Conservation (phyloP, 225 moss, liverwort and hornwort species). For the Anthoceros angustus region DNA sequence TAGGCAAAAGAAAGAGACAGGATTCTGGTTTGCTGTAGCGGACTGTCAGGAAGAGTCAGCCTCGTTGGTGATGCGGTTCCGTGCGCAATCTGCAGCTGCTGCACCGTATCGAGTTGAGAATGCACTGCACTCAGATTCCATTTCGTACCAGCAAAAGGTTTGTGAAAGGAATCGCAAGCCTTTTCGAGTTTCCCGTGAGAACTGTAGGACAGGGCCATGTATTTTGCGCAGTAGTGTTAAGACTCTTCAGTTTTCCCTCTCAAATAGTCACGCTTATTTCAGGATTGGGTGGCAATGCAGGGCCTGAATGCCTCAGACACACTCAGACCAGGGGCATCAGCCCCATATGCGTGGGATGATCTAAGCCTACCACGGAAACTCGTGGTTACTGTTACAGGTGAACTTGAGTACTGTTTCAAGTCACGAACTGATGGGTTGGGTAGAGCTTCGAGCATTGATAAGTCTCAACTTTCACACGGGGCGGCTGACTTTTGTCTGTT, state of each 20-base stretch:
- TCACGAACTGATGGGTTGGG: neutral
- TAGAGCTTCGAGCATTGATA: neutral
- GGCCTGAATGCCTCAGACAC: constrained; percentile 60
- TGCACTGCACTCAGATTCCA: constrained; percentile 44
- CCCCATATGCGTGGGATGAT: constrained; percentile 91
- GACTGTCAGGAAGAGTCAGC: constrained; percentile 72
- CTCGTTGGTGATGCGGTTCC: constrained; percentile 61
- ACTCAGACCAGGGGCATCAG: constrained; percentile 60
- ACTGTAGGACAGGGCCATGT: neutral
- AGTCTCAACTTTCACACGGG: constrained; percentile 14
- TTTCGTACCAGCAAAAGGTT: constrained; percentile 74
- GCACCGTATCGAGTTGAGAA: constrained; percentile 95
- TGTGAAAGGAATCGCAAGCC: neutral
- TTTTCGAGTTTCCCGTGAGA: neutral
- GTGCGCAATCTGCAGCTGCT: constrained; percentile 42
- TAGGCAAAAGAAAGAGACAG: constrained; percentile 35
- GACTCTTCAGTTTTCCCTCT: neutral
- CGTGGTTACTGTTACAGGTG: constrained; percentile 46
- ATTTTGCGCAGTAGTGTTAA: neutral
- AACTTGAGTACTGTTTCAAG: neutral
- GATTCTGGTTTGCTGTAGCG: constrained; percentile 58
- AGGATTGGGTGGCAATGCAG: constrained; percentile 19
- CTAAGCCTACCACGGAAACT: constrained; percentile 60
- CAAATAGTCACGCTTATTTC: neutral
- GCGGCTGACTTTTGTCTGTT: neutral